Evolutionary conservation across 805 yeast genomes (phyloP).

Genomic region (Lipomyces orientalis): DNA sequence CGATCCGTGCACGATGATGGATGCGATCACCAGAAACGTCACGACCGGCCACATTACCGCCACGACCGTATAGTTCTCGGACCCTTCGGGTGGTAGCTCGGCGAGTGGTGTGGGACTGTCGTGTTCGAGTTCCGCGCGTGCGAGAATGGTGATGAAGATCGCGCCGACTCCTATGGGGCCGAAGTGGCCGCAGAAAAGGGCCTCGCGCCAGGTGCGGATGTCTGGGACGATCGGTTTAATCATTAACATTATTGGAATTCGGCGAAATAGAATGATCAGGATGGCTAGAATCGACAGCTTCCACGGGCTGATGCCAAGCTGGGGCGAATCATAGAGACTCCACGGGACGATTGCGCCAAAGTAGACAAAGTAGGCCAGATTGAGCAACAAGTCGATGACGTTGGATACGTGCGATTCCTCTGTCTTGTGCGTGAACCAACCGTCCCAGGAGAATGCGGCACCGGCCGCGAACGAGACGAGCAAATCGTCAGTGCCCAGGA

Average conservation of each 20-base stretch:
- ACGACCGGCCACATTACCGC: constrained; percentile 81
- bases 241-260: constrained; percentile 80
- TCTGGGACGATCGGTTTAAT: constrained; percentile 84
- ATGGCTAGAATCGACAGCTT: constrained; percentile 75
- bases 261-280: constrained; percentile 72
- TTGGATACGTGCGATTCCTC: constrained; percentile 87
- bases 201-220: constrained; percentile 90
- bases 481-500: constrained; percentile 86
- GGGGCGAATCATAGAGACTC: constrained; percentile 69
- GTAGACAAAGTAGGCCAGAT: constrained; percentile 85
- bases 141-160: constrained; percentile 78
- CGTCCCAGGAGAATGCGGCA: constrained; percentile 92
- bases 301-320: constrained; percentile 76
- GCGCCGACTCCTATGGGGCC: constrained; percentile 98
- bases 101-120: constrained; percentile 63
- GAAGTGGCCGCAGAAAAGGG: constrained; percentile 90
- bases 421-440: constrained; percentile 80
- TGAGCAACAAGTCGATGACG: constrained; percentile 82
- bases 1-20: constrained; percentile 91
- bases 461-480: constrained; percentile 92
- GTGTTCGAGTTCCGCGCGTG: constrained; percentile 72
- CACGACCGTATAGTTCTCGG: constrained; percentile 63
- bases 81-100: constrained; percentile 53
- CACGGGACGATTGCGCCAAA: constrained; percentile 92
- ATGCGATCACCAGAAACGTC: constrained; percentile 77